Evolutionary conservation across 2,329 filamentous ascomycete genomes (phyloP).

Genomic region (Colletotrichum sp.): DNA sequence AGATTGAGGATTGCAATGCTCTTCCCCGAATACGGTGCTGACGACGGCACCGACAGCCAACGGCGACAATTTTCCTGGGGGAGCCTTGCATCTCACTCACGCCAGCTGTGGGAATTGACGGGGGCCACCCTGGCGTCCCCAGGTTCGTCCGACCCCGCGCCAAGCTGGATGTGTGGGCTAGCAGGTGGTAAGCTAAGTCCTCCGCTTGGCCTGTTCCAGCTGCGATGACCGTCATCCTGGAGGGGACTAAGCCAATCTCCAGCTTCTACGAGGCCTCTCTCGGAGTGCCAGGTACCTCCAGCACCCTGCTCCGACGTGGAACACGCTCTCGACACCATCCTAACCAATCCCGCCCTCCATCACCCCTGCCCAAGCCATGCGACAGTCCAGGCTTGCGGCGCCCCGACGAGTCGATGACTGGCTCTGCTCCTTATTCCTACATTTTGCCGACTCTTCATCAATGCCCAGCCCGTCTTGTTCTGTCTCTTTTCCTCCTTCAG

Average conservation of each 20-base stretch:
- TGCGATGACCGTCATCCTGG: neutral
- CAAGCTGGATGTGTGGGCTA: slow-evolving; percentile 6
- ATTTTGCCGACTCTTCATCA: neutral
- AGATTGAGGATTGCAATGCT: neutral
- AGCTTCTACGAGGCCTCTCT: neutral
- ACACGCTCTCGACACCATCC: neutral
- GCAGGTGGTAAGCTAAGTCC: neutral
- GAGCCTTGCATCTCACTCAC: neutral
- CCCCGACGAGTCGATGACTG: neutral
- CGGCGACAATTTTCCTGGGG: neutral
- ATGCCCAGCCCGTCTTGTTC: neutral
- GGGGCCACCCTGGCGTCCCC: neutral
- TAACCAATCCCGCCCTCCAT: neutral
- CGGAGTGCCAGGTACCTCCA: neutral
- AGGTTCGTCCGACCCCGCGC: slow-evolving; percentile 22
- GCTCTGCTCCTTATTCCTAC: neutral
- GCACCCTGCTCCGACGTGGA: neutral
- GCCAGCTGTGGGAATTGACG: neutral
- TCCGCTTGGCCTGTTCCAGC: slow-evolving; percentile 9
- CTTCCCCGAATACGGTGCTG: neutral
- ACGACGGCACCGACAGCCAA: neutral
- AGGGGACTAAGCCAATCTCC: slow-evolving; percentile 5
- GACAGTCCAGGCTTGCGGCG: slow-evolving; percentile 4
- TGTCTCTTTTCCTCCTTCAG: neutral
- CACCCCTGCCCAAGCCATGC: slow-evolving; percentile 13